Conservation (phyloP, 345 rosid species). For the Durio zibethinus region DNA sequence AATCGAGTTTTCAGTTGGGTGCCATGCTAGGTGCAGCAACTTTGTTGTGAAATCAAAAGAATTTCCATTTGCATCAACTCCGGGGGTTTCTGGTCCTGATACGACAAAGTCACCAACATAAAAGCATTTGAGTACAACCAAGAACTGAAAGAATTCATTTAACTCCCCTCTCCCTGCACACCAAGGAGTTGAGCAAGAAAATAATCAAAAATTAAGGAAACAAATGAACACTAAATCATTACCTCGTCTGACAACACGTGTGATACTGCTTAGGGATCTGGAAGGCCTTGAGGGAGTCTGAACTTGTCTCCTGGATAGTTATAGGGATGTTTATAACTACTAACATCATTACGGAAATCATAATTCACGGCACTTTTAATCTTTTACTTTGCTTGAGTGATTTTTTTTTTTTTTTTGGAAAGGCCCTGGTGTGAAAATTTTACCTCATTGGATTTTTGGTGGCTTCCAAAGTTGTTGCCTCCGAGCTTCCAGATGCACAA, state of each 20-base stretch:
- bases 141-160: neutral
- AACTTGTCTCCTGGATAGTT: constrained; percentile 67
- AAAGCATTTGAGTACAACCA: neutral
- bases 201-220: constrained; percentile 4
- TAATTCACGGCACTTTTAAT: neutral
- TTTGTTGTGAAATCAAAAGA: constrained; percentile 83
- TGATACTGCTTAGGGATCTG: constrained; percentile 81
- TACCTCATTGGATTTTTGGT: constrained; percentile 99
- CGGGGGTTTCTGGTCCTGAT: constrained; percentile 69
- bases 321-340: constrained; percentile 11
- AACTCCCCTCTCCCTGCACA: neutral
- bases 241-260: constrained; percentile 96
- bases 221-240: constrained; percentile 19
- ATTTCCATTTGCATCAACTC: constrained; percentile 88
- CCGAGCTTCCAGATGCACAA: constrained; percentile 64
- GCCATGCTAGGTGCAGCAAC: constrained; percentile 98
- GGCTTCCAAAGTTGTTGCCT: constrained; percentile 91
- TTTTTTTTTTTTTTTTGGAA: no score
- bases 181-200: constrained; percentile 3
- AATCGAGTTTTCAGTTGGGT: constrained; percentile 87
- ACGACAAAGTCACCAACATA: neutral
- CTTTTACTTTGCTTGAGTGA: neutral
- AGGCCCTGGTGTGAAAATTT: no score
- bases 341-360: neutral
- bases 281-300: constrained; percentile 91